Evolutionary conservation across 768 basidiomycete species (phyloP), one percentile per base, ranked within the genome.

Genomic region (Sarcodon sp.): DNA sequence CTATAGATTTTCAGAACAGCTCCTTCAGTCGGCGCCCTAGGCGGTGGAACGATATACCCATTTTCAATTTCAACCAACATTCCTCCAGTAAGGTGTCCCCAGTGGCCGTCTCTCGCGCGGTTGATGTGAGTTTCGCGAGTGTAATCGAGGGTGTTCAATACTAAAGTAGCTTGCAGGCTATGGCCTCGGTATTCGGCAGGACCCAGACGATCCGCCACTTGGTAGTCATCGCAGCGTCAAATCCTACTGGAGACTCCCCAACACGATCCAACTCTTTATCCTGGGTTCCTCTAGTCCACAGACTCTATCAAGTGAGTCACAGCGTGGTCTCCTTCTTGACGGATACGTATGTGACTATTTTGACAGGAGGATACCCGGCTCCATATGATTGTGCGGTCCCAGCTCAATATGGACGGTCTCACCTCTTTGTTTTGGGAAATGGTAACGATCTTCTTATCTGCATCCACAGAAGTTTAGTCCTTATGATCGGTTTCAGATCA

Each of bases 341-440:
- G 4, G 64, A 70, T 39, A 68, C 47, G 13, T 50, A 50, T 62
- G 54, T 63, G 53, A 48, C 43, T 56, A 43, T 35, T 44, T 49
- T 47, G 49, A 45, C 54, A 82, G 80, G 65, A 69, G 39, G 62
- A 70, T 44, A 76, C 81, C 43, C 71, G 73, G 48, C 75, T 73
- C 53, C 80, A 81, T 58, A 65, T 82, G 64, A 68, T 81, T 44
- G 62, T 77, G 47, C 68, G 65, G 46, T 55, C 71, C 46, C 65
- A 64, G 51, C 67, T 70, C 47, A 66, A 73, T 53, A 71, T 75
- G 69, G 53, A 62, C 7, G 54, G 67, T 15, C 65, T 80, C 47
- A 66, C 61, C 33, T 64, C 66, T 33, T 59, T 82, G 43, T 67
- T 80, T 64, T 64, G 69, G 44, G 62, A 72, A 61, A 68, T 63